Percentiles rank a stretch among this genome's conserved stretches.
phyloP scores from a whole-genome alignment of 345 rosid genomes.

The Salix suchowensis region DNA sequence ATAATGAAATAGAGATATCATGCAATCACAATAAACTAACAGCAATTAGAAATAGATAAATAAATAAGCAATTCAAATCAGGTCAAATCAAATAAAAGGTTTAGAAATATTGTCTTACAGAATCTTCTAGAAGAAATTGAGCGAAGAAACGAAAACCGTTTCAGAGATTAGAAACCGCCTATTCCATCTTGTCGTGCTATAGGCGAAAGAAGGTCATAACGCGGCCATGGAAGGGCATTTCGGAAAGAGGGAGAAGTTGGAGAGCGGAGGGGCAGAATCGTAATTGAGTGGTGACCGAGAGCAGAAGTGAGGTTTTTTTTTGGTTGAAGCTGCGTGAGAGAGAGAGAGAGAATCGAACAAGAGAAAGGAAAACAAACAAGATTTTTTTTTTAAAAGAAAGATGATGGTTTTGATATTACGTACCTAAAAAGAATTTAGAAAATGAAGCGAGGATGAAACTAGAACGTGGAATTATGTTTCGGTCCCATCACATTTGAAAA shows the following conservation, averaged over 20 bases:
- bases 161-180: neutral
- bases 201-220: conserved; percentile 5
- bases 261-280: conserved; percentile 32
- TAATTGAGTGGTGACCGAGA: conserved; percentile 14
- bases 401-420: neutral
- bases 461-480: neutral
- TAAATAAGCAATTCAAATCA: neutral
- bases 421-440: conserved; percentile 6
- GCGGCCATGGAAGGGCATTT: conserved; percentile 25
- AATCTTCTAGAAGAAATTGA: conserved; percentile 19
- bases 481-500: neutral
- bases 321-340: conserved; percentile 11
- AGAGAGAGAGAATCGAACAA: neutral
- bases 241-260: neutral
- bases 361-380: neutral
- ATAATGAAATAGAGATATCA: neutral
- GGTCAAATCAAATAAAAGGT: neutral
- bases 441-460: conserved; percentile 9
- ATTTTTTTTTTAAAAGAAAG: conserved; percentile 8
- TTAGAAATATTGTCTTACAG: conserved; percentile 13
- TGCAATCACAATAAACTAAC: neutral
- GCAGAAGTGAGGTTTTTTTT: conserved; percentile 1
- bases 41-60: neutral
- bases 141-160: conserved; percentile 8
- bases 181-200: neutral